These are phyloP conservation scores for Colletotrichum paranaense DNA, from an alignment of 2,329 filamentous ascomycete genomes.

Conservation along the genomic window DNA sequence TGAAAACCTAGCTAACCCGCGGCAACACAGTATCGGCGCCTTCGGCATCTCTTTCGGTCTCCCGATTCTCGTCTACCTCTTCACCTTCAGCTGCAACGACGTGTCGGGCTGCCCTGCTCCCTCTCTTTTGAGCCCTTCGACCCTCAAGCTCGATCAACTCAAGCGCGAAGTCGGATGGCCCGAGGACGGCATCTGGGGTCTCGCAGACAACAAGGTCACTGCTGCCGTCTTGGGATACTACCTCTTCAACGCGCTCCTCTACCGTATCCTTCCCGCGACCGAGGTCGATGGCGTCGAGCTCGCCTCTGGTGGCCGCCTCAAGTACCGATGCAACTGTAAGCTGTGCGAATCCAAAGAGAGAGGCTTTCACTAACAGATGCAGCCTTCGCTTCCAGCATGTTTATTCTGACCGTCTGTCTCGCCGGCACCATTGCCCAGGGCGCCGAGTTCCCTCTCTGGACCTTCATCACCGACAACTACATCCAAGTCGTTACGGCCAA, in stretches of 20 bases:
- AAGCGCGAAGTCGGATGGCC: slow-evolving; percentile 89
- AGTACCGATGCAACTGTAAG: slow-evolving; percentile 84
- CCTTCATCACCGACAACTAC: slow-evolving; percentile 92
- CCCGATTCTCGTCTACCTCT: slow-evolving; percentile 81
- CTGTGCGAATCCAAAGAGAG: not conserved
- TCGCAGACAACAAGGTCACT: slow-evolving; percentile 77
- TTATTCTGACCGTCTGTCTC: slow-evolving; percentile 76
- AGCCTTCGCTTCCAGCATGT: slow-evolving; percentile 82
- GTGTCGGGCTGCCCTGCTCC: slow-evolving; percentile 90
- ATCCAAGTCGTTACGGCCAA: slow-evolving; percentile 86
- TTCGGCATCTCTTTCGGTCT: slow-evolving; percentile 83
- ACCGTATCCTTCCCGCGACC: slow-evolving; percentile 80
- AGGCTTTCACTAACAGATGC: not conserved
- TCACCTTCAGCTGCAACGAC: slow-evolving; percentile 92
- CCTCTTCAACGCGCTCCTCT: slow-evolving; percentile 77
- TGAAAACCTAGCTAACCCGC: not conserved
- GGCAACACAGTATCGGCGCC: slow-evolving; percentile 69
- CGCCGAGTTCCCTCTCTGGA: slow-evolving; percentile 88
- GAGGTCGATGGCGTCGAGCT: slow-evolving; percentile 78
- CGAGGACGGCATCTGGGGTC: slow-evolving; percentile 72
- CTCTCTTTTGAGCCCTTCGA: slow-evolving; percentile 78
- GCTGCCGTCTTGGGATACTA: slow-evolving; percentile 84
- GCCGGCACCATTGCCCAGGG: slow-evolving; percentile 83
- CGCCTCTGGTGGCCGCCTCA: slow-evolving; percentile 76
- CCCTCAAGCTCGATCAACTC: slow-evolving; percentile 76